phyloP scores from a whole-genome alignment of 768 basidiomycete genomes.

The Leccinum imitatum region DNA sequence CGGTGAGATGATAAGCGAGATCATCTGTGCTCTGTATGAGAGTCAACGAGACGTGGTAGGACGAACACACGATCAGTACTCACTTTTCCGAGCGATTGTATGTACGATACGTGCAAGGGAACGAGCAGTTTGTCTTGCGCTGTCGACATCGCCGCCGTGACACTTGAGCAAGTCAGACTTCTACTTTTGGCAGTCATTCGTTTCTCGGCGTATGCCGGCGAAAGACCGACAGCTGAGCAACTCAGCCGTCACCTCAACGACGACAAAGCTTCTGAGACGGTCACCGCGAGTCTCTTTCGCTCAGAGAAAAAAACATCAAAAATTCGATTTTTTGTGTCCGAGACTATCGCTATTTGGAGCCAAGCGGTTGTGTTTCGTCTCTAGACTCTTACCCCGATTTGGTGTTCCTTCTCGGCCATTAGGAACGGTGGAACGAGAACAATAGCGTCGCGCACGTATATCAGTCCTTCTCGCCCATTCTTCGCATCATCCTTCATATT shows the following conservation, averaged over 20 bases:
- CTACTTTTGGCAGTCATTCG: conserved; percentile 6
- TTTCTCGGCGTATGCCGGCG: conserved; percentile 25
- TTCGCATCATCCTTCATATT: neutral
- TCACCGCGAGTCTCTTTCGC: neutral
- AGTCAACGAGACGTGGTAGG: conserved; percentile 1
- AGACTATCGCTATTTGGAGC: conserved; percentile 1
- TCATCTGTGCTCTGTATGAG: conserved; percentile 71
- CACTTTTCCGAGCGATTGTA: conserved; percentile 72
- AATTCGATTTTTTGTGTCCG: neutral
- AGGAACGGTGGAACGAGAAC: conserved; percentile 13
- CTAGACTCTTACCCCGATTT: conserved; percentile 21
- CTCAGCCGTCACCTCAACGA: conserved; percentile 12
- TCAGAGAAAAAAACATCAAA: neutral
- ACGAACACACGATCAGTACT: conserved; percentile 5
- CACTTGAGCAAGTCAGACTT: neutral
- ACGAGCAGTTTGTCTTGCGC: conserved; percentile 36
- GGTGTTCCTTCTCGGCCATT: conserved; percentile 8
- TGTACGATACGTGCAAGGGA: conserved; percentile 70
- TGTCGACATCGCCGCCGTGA: conserved; percentile 11
- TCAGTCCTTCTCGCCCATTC: neutral
- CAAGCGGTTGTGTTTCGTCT: conserved; percentile 3
- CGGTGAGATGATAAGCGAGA: conserved; percentile 83
- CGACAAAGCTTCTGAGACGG: conserved; percentile 6
- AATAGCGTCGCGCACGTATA: conserved; percentile 10
- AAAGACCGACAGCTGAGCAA: conserved; percentile 9